Evolutionary conservation across 2,329 filamentous ascomycete species (phyloP), one percentile per base, ranked within the genome.

Genomic region (Fonsecaea multimorphosa): DNA sequence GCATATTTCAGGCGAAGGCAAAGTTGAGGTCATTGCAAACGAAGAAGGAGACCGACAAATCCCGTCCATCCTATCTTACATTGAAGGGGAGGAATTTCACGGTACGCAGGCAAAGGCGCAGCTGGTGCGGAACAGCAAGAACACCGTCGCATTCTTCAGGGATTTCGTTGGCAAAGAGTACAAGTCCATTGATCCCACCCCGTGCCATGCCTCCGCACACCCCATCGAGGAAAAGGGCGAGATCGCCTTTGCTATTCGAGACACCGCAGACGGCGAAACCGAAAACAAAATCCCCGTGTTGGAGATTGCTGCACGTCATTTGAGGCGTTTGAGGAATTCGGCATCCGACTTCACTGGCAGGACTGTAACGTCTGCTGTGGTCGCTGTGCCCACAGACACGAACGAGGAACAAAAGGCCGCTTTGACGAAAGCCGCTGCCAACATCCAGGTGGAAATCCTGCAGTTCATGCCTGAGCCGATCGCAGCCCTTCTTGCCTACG

Each of bases 11-110:
- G 80, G 80, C 69, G 94, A 98, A 76, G 94, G 96, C 80, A 96
- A 96, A 84, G 90, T 93, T 71, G 92, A 97, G 79, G 94, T 99
- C 70, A 98, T 99, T 82, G 95, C 95, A 76, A 98, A 99, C 82
- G 95, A 98, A 83, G 95, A 98, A 77, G 95, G 95, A 85, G 95
- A 99, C 81, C 93, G 95, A 79, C 94, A 98, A 80, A 99, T 99
- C 72, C 95, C 95, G 71, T 92, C 93, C 51, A 88, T 96, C 73
- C 84, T 99, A 73, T 97, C 95, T 40, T 99, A 99, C 78, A 90
- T 96, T 75, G 90, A 93, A 62, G 95, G 93, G 72, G 95, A 99
- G 77, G 94, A 99, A 82, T 97, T 96, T 81, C 93, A 96, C 76
- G 95, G 95, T 75, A 89, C 91, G 71, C 94, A 99, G 82, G 95